phyloP scores from a whole-genome alignment of 495 filamentous ascomycete species.

The Bryoglossum gracile region DNA sequence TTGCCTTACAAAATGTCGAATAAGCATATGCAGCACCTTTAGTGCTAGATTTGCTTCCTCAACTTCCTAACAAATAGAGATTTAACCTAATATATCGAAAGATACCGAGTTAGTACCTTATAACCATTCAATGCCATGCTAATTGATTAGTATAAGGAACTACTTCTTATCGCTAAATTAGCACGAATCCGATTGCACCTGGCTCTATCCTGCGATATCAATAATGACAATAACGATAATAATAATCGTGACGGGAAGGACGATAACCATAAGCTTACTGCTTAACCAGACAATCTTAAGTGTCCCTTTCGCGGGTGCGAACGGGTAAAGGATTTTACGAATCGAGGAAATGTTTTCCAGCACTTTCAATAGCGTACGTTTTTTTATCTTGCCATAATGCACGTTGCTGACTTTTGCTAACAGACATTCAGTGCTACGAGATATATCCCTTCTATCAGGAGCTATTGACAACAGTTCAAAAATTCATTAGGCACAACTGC shows the following conservation, averaged over 20 bases:
- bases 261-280: background rate
- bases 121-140: background rate
- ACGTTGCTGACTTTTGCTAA: background rate
- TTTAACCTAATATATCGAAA: background rate
- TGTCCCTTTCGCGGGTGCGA: background rate
- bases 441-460: background rate
- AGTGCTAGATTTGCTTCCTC: background rate
- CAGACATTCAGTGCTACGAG: background rate
- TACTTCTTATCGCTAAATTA: background rate
- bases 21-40: background rate
- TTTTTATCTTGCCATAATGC: background rate
- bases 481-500: background rate
- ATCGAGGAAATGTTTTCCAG: background rate
- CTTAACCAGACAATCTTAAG: background rate
- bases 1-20: background rate
- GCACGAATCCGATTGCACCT: background rate
- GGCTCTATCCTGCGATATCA: background rate
- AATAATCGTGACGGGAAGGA: background rate
- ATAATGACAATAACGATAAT: background rate
- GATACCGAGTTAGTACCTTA: background rate
- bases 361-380: background rate
- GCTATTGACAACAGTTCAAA: background rate
- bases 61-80: background rate
- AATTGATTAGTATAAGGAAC: background rate
- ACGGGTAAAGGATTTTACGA: background rate